A percentile compares a stretch with the other conserved stretches of the same genome.
Conservation (phyloP, 257 asterid genomes). For the Solanum sejunctum region DNA sequence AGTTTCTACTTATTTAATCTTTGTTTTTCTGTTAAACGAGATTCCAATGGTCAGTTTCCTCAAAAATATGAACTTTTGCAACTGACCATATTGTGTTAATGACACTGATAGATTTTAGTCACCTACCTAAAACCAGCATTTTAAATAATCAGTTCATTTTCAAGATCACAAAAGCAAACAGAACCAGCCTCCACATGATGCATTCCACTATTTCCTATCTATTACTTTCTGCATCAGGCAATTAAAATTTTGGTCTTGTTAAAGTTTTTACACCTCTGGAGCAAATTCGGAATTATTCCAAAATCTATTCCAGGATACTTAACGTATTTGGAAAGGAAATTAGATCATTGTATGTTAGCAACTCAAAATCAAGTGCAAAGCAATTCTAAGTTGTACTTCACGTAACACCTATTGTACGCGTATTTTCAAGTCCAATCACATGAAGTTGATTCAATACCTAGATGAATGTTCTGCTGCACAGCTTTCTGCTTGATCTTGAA, state of each 20-base stretch:
- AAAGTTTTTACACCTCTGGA: neutral
- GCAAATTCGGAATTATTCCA: neutral
- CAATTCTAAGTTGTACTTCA: neutral
- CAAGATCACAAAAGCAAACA: neutral
- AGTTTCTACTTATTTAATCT: neutral
- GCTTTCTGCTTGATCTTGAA: conserved; percentile 74
- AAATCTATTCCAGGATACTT: neutral
- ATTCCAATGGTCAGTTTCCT: neutral
- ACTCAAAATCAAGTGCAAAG: neutral
- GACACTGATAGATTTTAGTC: neutral
- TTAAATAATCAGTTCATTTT: neutral
- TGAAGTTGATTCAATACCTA: neutral
- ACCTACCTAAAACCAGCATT: neutral
- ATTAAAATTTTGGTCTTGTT: neutral
- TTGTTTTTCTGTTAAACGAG: neutral
- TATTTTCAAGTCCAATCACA: neutral
- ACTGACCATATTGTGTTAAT: neutral
- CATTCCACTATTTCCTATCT: neutral
- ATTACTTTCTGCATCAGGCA: neutral
- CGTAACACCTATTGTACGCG: neutral
- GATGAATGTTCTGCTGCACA: conserved; percentile 76
- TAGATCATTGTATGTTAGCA: neutral
- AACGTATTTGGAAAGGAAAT: neutral
- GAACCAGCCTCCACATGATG: neutral
- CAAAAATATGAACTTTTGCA: neutral